Evolutionary conservation across 208 protist genomes (phyloP).

Genomic region (Wallacemonas sp.): DNA sequence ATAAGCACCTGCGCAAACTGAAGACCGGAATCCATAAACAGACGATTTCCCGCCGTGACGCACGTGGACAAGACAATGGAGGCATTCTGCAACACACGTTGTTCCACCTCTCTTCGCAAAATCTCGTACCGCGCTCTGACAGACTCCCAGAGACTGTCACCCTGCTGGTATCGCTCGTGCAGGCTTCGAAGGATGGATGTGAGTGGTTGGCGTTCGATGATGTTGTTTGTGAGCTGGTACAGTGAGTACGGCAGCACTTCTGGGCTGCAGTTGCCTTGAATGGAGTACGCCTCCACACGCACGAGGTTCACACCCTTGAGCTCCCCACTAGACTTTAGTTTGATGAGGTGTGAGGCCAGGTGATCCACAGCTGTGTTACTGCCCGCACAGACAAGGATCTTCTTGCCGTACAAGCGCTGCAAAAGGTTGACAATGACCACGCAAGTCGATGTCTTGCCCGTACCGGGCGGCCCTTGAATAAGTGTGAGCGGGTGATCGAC

Average conservation of each 20-base stretch:
- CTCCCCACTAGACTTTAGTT: constrained; percentile 46
- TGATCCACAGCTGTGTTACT: constrained; percentile 98
- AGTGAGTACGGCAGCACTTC: neutral
- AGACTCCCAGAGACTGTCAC: neutral
- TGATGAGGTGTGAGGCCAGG: constrained; percentile 94
- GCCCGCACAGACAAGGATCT: constrained; percentile 85
- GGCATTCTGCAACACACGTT: neutral
- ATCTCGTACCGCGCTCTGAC: neutral
- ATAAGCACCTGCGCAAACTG: constrained; percentile 94
- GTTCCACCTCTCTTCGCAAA: neutral
- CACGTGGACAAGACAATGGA: neutral
- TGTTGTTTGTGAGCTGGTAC: neutral
- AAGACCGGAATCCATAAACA: constrained; percentile 58
- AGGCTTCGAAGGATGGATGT: neutral
- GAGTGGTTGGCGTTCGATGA: neutral
- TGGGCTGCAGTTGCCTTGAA: neutral
- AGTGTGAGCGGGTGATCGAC: constrained; percentile 89
- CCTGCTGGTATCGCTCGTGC: neutral
- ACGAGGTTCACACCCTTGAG: neutral
- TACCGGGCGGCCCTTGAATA: constrained; percentile 61
- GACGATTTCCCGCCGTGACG: neutral
- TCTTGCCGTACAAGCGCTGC: constrained; percentile 29
- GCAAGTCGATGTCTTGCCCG: constrained; percentile 97
- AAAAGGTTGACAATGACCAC: constrained; percentile 96
- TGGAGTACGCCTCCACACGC: neutral